Conservation (phyloP, 768 basidiomycete genomes). For the Strobilomyces confusus region DNA sequence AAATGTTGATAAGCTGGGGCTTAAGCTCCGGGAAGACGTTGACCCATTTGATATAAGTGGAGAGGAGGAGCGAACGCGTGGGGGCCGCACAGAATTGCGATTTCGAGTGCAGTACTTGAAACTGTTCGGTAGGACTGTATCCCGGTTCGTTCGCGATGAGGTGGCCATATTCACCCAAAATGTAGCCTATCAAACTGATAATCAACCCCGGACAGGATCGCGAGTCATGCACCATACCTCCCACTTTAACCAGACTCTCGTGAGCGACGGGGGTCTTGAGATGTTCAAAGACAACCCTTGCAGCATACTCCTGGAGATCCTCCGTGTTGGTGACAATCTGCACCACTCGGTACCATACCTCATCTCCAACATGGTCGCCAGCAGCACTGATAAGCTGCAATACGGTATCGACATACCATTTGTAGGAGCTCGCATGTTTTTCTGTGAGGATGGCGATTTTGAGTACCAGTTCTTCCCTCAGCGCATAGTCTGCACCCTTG, state of each 20-base stretch:
- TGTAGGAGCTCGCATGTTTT: constrained; percentile 95
- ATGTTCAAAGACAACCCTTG: constrained; percentile 86
- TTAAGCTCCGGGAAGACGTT: constrained; percentile 99
- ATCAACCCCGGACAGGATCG: constrained; percentile 9
- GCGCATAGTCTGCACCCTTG: constrained; percentile 91
- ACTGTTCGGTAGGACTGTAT: constrained; percentile 92
- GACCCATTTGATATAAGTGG: constrained; percentile 99
- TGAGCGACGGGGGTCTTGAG: constrained; percentile 81
- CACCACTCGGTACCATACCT: constrained; percentile 99
- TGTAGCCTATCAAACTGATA: constrained; percentile 63
- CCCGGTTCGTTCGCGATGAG: constrained; percentile 93
- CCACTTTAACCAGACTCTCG: constrained; percentile 94
- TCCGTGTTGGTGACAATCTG: constrained; percentile 99
- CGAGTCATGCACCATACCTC: constrained; percentile 50
- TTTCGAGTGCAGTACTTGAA: constrained; percentile 88
- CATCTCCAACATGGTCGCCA: constrained; percentile 98
- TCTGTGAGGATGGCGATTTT: constrained; percentile 99
- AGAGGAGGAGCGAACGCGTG: constrained; percentile 87
- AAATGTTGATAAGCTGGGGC: constrained; percentile 86
- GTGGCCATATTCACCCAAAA: constrained; percentile 97
- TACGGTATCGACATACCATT: constrained; percentile 99
- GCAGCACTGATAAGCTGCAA: constrained; percentile 93
- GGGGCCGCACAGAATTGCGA: constrained; percentile 91
- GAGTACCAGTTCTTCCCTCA: constrained; percentile 97
- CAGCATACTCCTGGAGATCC: constrained; percentile 94